Evolutionary conservation across 108 stramenopile genomes (phyloP), one percentile per base, ranked within the genome.

Genomic region (Seminavis robusta): DNA sequence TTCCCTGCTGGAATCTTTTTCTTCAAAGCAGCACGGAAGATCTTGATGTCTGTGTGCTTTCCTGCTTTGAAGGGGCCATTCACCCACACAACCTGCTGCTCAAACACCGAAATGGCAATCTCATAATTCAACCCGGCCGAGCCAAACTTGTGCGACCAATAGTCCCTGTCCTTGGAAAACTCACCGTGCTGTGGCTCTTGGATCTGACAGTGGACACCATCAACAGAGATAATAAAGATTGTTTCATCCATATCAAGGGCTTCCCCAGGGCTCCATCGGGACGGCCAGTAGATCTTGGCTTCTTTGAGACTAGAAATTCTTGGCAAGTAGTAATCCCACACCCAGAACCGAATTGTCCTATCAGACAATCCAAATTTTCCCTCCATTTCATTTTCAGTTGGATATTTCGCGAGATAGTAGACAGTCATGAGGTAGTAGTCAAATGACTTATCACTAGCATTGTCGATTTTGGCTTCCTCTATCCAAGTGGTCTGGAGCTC

Each of bases 191-290:
- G 20, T 13, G 58, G 58, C 25, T 59, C 58, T 21, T 28, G 27
- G 33, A 59, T 59, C 4, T 10, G 6, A 28, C 40, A 44, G 27
- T 57, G 56, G 43, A 57, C 56, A 28, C 56, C 56, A 44, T 57
- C 56, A 31, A 59, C 45, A 20, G 19, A 23, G 17, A 59, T 47
- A 15, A 59, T 46, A 25, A 59, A 59, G 9, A 20, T n/a, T 21
- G 10, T 11, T 17, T 36, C 17, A 3, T 36, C 52, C 4, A 15
- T 53, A 7, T 4, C 15, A 49, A 25, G 26, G 9, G 5, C 11
- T 28, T 28, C 7, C 6, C 15, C 6, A 7, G 25, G 5, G 7
- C 24, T 28, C 26, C 25, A 27, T n/a, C 15, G 6, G 25, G 21
- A 20, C 25, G n/a, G 21, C 33, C 4, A 6, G 13, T 11, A 4